Evolutionary conservation across 2,329 filamentous ascomycete species (phyloP).

Genomic region (Paecilomyces formosus): DNA sequence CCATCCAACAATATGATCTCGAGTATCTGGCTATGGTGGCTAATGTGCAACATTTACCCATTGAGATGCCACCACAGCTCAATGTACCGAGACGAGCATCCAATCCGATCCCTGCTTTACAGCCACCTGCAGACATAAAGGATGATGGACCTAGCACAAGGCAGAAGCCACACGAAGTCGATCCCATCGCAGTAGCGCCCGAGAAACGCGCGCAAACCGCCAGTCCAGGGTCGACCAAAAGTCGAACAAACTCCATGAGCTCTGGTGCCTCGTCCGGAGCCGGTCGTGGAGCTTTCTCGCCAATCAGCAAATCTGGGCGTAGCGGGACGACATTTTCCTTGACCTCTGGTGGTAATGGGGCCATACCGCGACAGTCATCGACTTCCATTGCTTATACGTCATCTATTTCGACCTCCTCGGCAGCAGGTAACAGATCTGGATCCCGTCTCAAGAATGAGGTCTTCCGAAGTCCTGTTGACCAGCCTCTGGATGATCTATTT

Average conservation of each 20-base stretch:
- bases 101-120: constrained; percentile 22
- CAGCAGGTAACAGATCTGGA: constrained; percentile 36
- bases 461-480: constrained; percentile 67
- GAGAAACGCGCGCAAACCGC: constrained; percentile 56
- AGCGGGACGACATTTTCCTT: constrained; percentile 41
- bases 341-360: constrained; percentile 24
- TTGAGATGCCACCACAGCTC: constrained; percentile 71
- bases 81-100: constrained; percentile 47
- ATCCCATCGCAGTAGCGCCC: constrained; percentile 54
- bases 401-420: constrained; percentile 41
- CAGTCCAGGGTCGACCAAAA: constrained; percentile 58
- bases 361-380: constrained; percentile 28
- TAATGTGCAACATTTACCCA: constrained; percentile 78
- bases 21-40: constrained; percentile 78
- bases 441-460: constrained; percentile 77
- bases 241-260: constrained; percentile 55
- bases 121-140: constrained; percentile 50
- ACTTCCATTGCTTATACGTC: constrained; percentile 38
- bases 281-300: constrained; percentile 31
- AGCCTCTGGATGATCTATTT: constrained; percentile 70
- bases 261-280: constrained; percentile 48
- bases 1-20: constrained; percentile 90
- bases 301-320: constrained; percentile 33
- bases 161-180: constrained; percentile 65
- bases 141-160: constrained; percentile 65